Percentiles rank a stretch among this genome's conserved stretches.
phyloP scores from a whole-genome alignment of 2,329 filamentous ascomycete genomes.

The Arthrobotrys conoides region DNA sequence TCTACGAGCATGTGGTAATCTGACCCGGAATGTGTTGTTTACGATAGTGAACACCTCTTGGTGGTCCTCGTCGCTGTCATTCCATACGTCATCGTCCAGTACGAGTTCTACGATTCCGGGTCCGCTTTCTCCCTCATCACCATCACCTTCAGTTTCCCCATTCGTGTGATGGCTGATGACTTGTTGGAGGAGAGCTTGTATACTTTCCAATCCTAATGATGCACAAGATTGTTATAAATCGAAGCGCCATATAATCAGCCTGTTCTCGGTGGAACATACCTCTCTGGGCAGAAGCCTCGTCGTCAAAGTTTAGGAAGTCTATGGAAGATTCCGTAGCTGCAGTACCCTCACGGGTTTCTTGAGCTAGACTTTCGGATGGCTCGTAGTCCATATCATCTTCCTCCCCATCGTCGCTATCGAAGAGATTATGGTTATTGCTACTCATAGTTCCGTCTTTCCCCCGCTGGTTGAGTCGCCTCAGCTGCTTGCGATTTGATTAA shows the following conservation, averaged over 20 bases:
- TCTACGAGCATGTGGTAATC: constrained; percentile 43
- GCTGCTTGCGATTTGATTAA: constrained; percentile 6
- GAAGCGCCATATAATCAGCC: neutral
- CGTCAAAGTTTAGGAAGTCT: constrained; percentile 65
- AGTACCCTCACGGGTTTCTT: constrained; percentile 41
- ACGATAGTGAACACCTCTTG: constrained; percentile 63
- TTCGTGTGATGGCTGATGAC: constrained; percentile 53
- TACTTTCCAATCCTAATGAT: constrained; percentile 8
- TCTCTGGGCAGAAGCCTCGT: constrained; percentile 62
- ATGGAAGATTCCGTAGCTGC: constrained; percentile 61
- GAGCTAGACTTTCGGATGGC: constrained; percentile 52
- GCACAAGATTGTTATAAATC: constrained; percentile 32
- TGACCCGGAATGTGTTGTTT: constrained; percentile 56
- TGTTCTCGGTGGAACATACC: neutral
- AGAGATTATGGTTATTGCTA: constrained; percentile 24
- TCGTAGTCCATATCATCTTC: constrained; percentile 65
- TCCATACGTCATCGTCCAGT: constrained; percentile 62
- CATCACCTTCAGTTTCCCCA: constrained; percentile 66
- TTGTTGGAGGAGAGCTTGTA: constrained; percentile 28
- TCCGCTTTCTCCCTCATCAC: constrained; percentile 63
- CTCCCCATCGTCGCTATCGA: constrained; percentile 63
- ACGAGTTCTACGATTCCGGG: constrained; percentile 43
- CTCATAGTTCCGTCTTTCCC: constrained; percentile 23
- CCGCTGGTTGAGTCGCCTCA: neutral
- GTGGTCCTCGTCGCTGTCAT: constrained; percentile 66